Base-by-base conservation (phyloP, 305 asterid species). In the Rubia occidens region DNA sequence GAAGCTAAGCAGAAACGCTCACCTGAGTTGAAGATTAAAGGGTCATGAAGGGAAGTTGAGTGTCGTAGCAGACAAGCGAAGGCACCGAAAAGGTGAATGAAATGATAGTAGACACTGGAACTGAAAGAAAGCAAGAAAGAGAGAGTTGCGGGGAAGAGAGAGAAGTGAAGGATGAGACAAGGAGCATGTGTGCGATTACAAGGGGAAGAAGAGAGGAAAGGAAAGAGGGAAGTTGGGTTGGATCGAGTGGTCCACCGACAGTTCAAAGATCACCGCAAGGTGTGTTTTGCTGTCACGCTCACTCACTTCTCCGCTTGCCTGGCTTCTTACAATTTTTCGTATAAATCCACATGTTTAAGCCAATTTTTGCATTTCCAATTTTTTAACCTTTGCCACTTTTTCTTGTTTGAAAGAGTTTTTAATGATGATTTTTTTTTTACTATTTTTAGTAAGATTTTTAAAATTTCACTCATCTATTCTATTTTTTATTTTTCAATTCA, bases 61-160 rank as follows among this genome's bases (percentile, higher is more conserved):
- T 85, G 76, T 74, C 95, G 83, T 84, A 87, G 85, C 62, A 76
- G 80, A 83, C 70, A 87, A 79, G 91, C 78, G 84, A 85, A 43
- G 60, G 71, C 56, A 61, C 40, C 47, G 56, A 24, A 63, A 70
- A 72, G 70, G 44, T 75, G 47, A 71, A 62, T 63, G 35, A 73
- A 64, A 3, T 18, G 17, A 43, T 6, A 1, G 18, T 51, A 49
- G 43, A 44, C 62, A 42, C 67, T 32, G 35, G 35, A 32, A 32
- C 35, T 32, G 35, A 32, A 29, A 71, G 21, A 42, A 5, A 43
- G 14, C 32, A 58, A 63, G 54, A 42, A 26, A 55, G 61, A 55
- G 75, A 18, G 55, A 68, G 72, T 5, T 37, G 5, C 0, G 7
- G 40, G 40, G 40, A 37, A 37, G 40, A 37, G 39, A 35, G 39